Evolutionary conservation across 2,329 filamentous ascomycete species (phyloP).

Genomic region (Zymoseptoria brevis): DNA sequence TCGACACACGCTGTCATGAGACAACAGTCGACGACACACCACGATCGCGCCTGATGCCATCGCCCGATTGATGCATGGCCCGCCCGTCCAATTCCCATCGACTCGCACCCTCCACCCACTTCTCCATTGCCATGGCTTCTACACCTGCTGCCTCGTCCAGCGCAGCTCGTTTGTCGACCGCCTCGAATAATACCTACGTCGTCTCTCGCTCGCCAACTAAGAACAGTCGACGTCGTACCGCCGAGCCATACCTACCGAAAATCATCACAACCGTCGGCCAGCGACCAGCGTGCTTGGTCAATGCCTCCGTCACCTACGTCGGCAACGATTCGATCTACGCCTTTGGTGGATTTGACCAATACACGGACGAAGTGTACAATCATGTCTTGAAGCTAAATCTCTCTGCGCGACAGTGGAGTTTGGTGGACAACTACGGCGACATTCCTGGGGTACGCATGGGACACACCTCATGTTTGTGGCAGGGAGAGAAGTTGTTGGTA

Average conservation of each 20-base stretch:
- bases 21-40: not conserved
- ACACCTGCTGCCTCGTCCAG: slow-evolving; percentile 13
- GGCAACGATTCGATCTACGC: slow-evolving; percentile 96
- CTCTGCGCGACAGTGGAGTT: slow-evolving; percentile 79
- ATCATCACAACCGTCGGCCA: slow-evolving; percentile 54
- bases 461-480: slow-evolving; percentile 92
- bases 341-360: slow-evolving; percentile 97
- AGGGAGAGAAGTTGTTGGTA: slow-evolving; percentile 89
- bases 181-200: slow-evolving; percentile 68
- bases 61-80: not conserved
- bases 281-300: slow-evolving; percentile 86
- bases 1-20: not conserved
- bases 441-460: slow-evolving; percentile 97
- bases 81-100: not conserved
- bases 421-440: slow-evolving; percentile 97
- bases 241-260: slow-evolving; percentile 74
- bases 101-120: not conserved
- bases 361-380: slow-evolving; percentile 98
- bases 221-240: slow-evolving; percentile 45
- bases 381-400: slow-evolving; percentile 88
- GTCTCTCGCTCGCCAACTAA: slow-evolving; percentile 81
- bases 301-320: slow-evolving; percentile 95
- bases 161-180: slow-evolving; percentile 25
- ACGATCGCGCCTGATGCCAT: not conserved
- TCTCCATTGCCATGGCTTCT: not conserved